These are phyloP conservation scores for Exserohilum rostratum DNA, from an alignment of 2,329 filamentous ascomycete genomes.

Conservation along the genomic window DNA sequence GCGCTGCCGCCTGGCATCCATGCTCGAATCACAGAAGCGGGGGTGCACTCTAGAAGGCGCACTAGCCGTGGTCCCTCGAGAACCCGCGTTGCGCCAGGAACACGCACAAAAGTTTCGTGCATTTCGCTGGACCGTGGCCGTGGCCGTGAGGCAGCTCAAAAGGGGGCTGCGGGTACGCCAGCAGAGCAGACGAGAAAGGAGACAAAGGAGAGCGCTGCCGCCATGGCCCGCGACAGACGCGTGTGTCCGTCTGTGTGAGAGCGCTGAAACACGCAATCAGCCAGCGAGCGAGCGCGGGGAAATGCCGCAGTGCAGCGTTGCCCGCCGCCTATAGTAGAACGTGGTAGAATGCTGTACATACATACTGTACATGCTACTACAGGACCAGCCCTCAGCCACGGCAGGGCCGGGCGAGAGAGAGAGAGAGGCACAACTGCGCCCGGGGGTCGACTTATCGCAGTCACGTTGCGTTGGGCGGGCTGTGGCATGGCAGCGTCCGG, in stretches of 20 bases:
- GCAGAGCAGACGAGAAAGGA: too few relatives aligned
- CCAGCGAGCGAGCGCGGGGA: slow-evolving; percentile 12
- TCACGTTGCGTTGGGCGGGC: slow-evolving; percentile 31
- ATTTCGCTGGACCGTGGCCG: slow-evolving; percentile 2
- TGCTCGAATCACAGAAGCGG: slow-evolving; percentile 32
- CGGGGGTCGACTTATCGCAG: slow-evolving; percentile 26
- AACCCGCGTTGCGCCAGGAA: slow-evolving; percentile 30
- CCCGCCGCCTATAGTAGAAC: slow-evolving; percentile 16
- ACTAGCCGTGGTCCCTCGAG: slow-evolving; percentile 22
- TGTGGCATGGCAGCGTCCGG: slow-evolving; percentile 20
- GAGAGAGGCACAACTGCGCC: slow-evolving; percentile 14
- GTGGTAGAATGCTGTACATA: slow-evolving; percentile 9
- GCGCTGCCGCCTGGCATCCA: slow-evolving; percentile 14
- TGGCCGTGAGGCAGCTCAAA: too few relatives aligned
- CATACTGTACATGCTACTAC: too few relatives aligned
- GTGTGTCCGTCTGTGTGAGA: neutral
- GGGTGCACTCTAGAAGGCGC: slow-evolving; percentile 16
- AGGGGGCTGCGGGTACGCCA: too few relatives aligned
- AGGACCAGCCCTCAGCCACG: too few relatives aligned
- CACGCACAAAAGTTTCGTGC: slow-evolving; percentile 28
- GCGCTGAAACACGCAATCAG: slow-evolving; percentile 24
- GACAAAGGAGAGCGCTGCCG: neutral
- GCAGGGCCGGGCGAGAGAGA: slow-evolving; percentile 18
- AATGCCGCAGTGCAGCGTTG: slow-evolving; percentile 11
- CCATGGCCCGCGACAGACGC: slow-evolving; percentile 9